A percentile compares a stretch with the other conserved stretches of the same genome.
Evolutionary conservation across 2,329 filamentous ascomycete genomes (phyloP).

Genomic region (Pseudonectria foliicola): DNA sequence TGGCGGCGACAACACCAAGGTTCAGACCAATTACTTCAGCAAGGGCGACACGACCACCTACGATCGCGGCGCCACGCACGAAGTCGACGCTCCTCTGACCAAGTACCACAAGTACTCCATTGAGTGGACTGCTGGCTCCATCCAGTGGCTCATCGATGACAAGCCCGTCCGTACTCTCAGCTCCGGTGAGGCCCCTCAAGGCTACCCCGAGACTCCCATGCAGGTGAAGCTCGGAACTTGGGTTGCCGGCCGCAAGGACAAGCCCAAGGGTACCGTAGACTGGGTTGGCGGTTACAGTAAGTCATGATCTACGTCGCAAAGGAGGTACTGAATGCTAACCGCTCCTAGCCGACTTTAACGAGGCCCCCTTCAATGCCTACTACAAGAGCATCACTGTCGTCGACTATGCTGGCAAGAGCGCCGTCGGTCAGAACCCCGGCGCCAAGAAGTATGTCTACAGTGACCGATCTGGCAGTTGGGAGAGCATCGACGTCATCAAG

Average conservation of each 20-base stretch:
- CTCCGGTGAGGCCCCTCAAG: slow-evolving; percentile 46
- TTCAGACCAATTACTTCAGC: slow-evolving; percentile 83
- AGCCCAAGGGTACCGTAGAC: slow-evolving; percentile 62
- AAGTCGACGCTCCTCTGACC: slow-evolving; percentile 48
- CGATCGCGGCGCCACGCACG: slow-evolving; percentile 59
- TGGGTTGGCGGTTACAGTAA: slow-evolving; percentile 55
- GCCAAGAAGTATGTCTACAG: slow-evolving; percentile 47
- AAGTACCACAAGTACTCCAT: slow-evolving; percentile 59
- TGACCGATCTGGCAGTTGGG: slow-evolving; percentile 41
- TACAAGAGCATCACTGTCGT: slow-evolving; percentile 49
- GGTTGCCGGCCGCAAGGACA: slow-evolving; percentile 51
- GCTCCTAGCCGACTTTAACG: slow-evolving; percentile 41
- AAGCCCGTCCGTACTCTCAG: slow-evolving; percentile 53
- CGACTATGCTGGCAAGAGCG: slow-evolving; percentile 46
- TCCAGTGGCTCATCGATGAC: slow-evolving; percentile 61
- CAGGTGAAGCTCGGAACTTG: slow-evolving; percentile 63
- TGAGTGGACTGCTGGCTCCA: slow-evolving; percentile 58
- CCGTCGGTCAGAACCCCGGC: slow-evolving; percentile 26
- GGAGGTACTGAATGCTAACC: slow-evolving; percentile 1
- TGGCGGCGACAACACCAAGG: slow-evolving; percentile 64
- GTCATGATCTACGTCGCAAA: too few species aligned
- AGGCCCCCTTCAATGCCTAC: slow-evolving; percentile 47
- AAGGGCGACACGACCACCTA: slow-evolving; percentile 66
- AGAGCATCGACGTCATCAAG: slow-evolving; percentile 45
- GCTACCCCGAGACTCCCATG: slow-evolving; percentile 68